Percentiles rank a stretch among this genome's conserved stretches.
Conservation (phyloP, 805 yeast species). For the Saccharomycopsis javanensis region DNA sequence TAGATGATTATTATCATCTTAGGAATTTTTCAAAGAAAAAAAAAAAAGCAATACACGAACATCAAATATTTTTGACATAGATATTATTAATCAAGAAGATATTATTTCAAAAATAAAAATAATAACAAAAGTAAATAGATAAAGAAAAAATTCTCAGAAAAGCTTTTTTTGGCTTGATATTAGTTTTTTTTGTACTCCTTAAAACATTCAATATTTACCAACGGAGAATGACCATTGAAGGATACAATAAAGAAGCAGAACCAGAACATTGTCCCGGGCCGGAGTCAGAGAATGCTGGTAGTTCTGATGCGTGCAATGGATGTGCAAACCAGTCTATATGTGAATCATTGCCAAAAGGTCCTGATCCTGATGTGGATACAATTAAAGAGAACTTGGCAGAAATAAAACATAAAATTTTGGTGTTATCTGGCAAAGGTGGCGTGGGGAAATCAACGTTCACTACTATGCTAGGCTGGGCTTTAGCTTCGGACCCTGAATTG, state of each 20-base stretch:
- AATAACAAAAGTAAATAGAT: background rate
- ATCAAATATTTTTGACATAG: background rate
- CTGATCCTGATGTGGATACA: slow-evolving; percentile 82
- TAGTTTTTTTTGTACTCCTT: background rate
- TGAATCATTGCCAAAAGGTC: slow-evolving; percentile 81
- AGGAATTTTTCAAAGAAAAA: background rate
- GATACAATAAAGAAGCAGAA: slow-evolving; percentile 33
- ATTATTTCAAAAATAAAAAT: background rate
- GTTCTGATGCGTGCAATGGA: slow-evolving; percentile 87
- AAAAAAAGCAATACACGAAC: background rate
- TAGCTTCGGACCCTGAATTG: slow-evolving; percentile 60
- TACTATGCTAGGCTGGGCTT: slow-evolving; percentile 92
- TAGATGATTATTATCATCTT: background rate
- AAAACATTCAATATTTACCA: background rate
- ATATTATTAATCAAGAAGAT: background rate
- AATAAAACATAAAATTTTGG: slow-evolving; percentile 68
- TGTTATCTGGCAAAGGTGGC: slow-evolving; percentile 62
- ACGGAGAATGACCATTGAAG: background rate
- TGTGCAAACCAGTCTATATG: slow-evolving; percentile 93
- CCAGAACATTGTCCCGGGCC: slow-evolving; percentile 99
- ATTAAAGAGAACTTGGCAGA: slow-evolving; percentile 59
- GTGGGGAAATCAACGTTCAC: slow-evolving; percentile 87
- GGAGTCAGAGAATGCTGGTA: slow-evolving; percentile 87
- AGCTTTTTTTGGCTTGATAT: too few species aligned
- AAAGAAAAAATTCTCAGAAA: too few species aligned